Conservation (phyloP, 78 protist genomes). For the Dictyostelium purpureum region DNA sequence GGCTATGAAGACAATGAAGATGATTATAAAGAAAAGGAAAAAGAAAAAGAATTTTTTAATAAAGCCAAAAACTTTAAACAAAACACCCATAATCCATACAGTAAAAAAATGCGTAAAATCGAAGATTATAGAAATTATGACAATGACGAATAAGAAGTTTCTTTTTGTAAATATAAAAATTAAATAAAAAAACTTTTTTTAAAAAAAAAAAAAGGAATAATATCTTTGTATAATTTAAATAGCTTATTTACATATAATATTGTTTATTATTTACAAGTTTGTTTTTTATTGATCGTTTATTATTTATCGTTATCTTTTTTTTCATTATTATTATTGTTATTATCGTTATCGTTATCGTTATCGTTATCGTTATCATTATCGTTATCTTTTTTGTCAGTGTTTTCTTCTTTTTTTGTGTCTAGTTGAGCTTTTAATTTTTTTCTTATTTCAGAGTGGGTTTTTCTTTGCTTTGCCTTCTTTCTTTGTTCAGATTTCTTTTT, state of each 20-base stretch:
- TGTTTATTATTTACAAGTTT: too few species aligned
- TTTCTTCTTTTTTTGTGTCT: background rate
- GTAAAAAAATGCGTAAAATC: background rate
- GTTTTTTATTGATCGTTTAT: background rate
- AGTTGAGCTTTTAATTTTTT: slow-evolving; percentile 39
- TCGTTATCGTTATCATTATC: background rate
- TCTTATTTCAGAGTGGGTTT: slow-evolving; percentile 46
- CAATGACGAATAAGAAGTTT: too few species aligned
- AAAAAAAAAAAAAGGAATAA: background rate
- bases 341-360: background rate
- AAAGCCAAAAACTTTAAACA: background rate
- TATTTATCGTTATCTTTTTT: background rate
- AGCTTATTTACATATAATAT: too few species aligned
- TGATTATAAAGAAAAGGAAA: background rate
- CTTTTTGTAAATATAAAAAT: too few species aligned
- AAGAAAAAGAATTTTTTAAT: background rate
- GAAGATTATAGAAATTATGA: slow-evolving; percentile 21
- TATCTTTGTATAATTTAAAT: background rate
- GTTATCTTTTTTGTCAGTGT: background rate
- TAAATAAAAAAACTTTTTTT: too few species aligned
- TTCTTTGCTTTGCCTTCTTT: slow-evolving; percentile 49
- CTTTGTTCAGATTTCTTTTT: slow-evolving; percentile 54
- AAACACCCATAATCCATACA: background rate
- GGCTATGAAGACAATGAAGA: background rate
- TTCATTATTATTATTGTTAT: background rate